Evolutionary conservation across 768 basidiomycete genomes (phyloP), one percentile per base, ranked within the genome.

Genomic region (Gymnopilus dilepis): DNA sequence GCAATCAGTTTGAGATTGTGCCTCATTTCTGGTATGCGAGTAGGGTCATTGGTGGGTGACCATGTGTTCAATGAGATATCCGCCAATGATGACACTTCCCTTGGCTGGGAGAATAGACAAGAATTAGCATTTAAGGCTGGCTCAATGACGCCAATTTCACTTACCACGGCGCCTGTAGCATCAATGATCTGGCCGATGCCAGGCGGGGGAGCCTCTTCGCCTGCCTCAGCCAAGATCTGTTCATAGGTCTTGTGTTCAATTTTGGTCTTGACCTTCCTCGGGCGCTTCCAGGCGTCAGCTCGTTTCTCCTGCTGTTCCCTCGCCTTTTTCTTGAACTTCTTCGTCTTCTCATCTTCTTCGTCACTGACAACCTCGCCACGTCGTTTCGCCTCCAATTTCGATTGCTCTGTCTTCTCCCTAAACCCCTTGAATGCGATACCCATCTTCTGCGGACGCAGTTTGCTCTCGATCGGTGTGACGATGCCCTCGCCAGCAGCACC

Each of bases 211-310:
- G 77, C 73, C 34, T 88, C 85, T 62, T 87, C 81, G 0, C 90
- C 93, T 22, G 93, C 89, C 71, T 97, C 95, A 2, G 92, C 90
- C 54, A 99, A 73, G 56, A 99, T 93, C 75, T 99, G 87, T 74
- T 99, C 97, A 71, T 98, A 99, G 0, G 95, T 95, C 82, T 97
- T 97, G 79, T 98, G 95, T 71, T 94, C 89, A 33, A 95, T 79
- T 75, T 87, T 94, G 21, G 84, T 87, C 76, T 94, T 97, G 57
- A 87, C 81, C 73, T 91, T 95, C 82, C 86, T 92, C 6, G 91
- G 86, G 62, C 85, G 85, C 77, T 91, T 95, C 96, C 95, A 97
- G 4, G 83, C 83, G 62, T 95, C 90, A 15, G 91, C 83, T 70
- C 86, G 79, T 67, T 89, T 86, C 68, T 86, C 77, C 64, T 80